Conservation (phyloP, 148 eudicot species). For the Tetragonia tetragonoides region DNA sequence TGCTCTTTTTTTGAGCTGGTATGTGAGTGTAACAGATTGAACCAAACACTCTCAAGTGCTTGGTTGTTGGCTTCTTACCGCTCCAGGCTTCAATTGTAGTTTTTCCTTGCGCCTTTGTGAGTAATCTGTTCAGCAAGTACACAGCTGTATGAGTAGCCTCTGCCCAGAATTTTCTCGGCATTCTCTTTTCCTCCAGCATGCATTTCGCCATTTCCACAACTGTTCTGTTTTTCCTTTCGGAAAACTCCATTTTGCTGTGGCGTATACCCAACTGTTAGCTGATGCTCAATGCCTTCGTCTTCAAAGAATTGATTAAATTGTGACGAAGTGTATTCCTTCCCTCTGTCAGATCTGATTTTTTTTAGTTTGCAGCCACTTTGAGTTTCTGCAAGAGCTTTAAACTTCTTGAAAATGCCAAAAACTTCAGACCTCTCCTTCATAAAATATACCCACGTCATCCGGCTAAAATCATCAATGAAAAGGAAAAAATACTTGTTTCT, state of each 20-base stretch:
- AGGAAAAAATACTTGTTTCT: background rate
- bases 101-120: background rate
- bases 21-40: constrained; percentile 6
- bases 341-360: background rate
- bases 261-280: background rate
- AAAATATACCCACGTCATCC: background rate
- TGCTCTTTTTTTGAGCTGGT: background rate
- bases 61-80: background rate
- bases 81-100: background rate
- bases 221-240: background rate
- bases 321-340: too few species aligned
- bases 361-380: background rate
- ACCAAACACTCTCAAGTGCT: background rate
- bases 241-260: background rate
- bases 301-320: background rate
- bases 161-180: background rate
- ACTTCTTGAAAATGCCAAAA: background rate
- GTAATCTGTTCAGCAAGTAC: background rate
- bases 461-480: background rate
- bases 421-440: background rate
- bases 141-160: background rate
- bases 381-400: background rate
- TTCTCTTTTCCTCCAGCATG: background rate
- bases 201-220: background rate
- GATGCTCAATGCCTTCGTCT: background rate